Conservation (phyloP, 345 rosid genomes). For the thale cress (Arabidopsis thaliana) region TAIR10.1 NC_003070.9:8441001-8441500, state of each 20-base stretch:
- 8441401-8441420: constrained; percentile 82
- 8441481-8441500: not conserved
- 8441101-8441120: not conserved
- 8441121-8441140: constrained; percentile 33
- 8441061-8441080: not conserved
- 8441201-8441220: constrained; percentile 49
- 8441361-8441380: constrained; percentile 63
- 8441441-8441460: not conserved
- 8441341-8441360: constrained; percentile 34
- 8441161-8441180: constrained; percentile 34
- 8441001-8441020: constrained; percentile 12
- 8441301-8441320: not conserved
- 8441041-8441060: constrained; percentile 10
- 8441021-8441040: not conserved
- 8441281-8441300: constrained; percentile 20
- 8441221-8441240: constrained; percentile 29
- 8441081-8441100: not conserved
- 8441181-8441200: constrained; percentile 61
- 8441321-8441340: constrained; percentile 32
- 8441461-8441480: constrained; percentile 28
- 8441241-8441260: constrained; percentile 49
- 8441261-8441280: constrained; percentile 34
- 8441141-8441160: constrained; percentile 24
- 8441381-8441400: constrained; percentile 97
- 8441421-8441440: constrained; percentile 1